Conservation (phyloP, 2,329 filamentous ascomycete species). For the Neurospora crassa region DNA sequence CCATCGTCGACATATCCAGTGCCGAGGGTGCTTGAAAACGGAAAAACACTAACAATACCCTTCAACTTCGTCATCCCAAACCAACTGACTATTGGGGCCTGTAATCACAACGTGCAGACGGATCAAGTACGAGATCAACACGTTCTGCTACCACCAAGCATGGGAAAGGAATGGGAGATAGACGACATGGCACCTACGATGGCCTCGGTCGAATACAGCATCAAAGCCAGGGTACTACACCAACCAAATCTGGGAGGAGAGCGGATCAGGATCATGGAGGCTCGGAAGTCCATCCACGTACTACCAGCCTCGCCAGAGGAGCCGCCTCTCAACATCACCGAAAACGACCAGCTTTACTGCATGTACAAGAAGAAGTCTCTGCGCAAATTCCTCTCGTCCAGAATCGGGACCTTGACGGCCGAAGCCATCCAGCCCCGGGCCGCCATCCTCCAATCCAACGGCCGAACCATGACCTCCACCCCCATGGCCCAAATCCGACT, state of each 20-base stretch:
- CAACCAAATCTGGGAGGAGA: slow-evolving; percentile 20
- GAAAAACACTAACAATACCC: slow-evolving; percentile 39
- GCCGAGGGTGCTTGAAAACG: slow-evolving; percentile 38
- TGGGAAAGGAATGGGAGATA: slow-evolving; percentile 38
- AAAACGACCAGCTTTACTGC: slow-evolving; percentile 38
- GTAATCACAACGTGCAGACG: slow-evolving; percentile 38
- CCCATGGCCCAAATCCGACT: slow-evolving; percentile 37
- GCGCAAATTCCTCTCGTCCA: slow-evolving; percentile 42
- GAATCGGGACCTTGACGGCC: slow-evolving; percentile 39
- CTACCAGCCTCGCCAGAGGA: slow-evolving; percentile 40
- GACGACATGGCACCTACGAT: slow-evolving; percentile 47
- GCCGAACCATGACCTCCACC: slow-evolving; percentile 27
- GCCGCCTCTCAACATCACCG: slow-evolving; percentile 39
- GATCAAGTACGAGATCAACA: slow-evolving; percentile 41
- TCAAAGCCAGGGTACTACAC: slow-evolving; percentile 36
- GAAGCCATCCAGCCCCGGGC: slow-evolving; percentile 34
- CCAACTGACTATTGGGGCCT: slow-evolving; percentile 47
- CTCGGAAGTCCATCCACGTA: slow-evolving; percentile 34
- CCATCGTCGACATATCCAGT: slow-evolving; percentile 36
- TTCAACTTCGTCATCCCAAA: slow-evolving; percentile 51
- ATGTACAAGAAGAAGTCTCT: slow-evolving; percentile 42
- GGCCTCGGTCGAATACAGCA: slow-evolving; percentile 41
- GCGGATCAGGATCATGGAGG: slow-evolving; percentile 20
- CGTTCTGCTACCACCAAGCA: slow-evolving; percentile 41
- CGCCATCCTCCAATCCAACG: slow-evolving; percentile 41